These are phyloP conservation scores for Colletotrichum scovillei DNA, from an alignment of 2,329 filamentous ascomycete species.

Conservation along the genomic window DNA sequence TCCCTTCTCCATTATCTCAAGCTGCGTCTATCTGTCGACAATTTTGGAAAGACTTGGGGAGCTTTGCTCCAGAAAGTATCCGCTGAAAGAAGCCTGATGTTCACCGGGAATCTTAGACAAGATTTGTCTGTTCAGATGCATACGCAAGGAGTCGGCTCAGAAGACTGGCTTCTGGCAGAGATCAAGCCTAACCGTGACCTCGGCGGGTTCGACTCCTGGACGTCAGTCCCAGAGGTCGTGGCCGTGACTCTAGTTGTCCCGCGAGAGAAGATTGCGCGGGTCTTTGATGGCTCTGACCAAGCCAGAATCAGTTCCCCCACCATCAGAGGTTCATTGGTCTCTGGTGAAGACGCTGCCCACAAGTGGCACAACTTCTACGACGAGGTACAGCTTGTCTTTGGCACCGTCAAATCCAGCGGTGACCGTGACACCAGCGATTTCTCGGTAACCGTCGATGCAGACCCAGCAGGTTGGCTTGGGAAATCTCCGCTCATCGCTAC, in stretches of 20 bases:
- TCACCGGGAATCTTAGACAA: constrained; percentile 47
- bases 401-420: constrained; percentile 44
- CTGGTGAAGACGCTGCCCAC: constrained; percentile 37
- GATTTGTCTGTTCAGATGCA: constrained; percentile 51
- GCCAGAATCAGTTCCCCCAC: constrained; percentile 41
- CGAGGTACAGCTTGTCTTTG: constrained; percentile 55
- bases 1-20: constrained; percentile 52
- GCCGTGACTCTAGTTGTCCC: constrained; percentile 52
- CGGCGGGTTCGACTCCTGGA: constrained; percentile 50
- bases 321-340: constrained; percentile 45
- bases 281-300: constrained; percentile 39
- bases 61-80: constrained; percentile 44
- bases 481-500: constrained; percentile 52
- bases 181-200: constrained; percentile 35
- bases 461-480: constrained; percentile 50
- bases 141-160: constrained; percentile 46
- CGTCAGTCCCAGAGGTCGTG: constrained; percentile 47
- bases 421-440: constrained; percentile 44
- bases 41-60: constrained; percentile 47
- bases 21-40: constrained; percentile 44
- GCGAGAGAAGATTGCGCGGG: constrained; percentile 39
- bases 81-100: constrained; percentile 43
- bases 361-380: constrained; percentile 51
- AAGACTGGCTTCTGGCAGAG: constrained; percentile 43
- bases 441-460: constrained; percentile 46